Base-by-base conservation (phyloP, 1,284 basidiomycete species). In the Lignosus rhinocerotis region DNA sequence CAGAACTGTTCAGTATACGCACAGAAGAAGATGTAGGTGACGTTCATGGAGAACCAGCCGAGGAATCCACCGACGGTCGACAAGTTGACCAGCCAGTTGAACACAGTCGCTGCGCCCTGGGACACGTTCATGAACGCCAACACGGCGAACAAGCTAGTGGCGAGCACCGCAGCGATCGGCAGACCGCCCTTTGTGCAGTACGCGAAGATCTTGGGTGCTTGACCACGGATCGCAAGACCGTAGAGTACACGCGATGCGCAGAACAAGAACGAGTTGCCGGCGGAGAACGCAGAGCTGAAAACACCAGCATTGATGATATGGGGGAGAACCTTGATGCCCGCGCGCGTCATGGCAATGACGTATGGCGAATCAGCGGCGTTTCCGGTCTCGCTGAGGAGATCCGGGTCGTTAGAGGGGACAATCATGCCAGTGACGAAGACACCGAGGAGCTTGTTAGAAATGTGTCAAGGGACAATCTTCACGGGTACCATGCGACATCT, bases 281-380 rank as follows among this genome's bases (percentile, higher is more conserved):
- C 92, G 6, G 91, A 94, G 83, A 90, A 92, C 1, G 94, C 94
- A 1, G 92, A 92, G 30, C 87, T 91, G 55, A 96, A 75, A 32
- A 96, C 80, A 69, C 84, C 87, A 8, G 94, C 93, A 71, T 96
- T 96, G 75, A 95, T 93, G 65, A 94, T 76, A 85, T 87, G 38
- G 41, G 92, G 91, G 2, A 94, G 75, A 10, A 77, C 80, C 63
- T 84, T 84, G 74, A 94, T 94, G 34, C 90, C 87, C 1, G 92
- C 88, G 42, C 78, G 80, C 66, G 83, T 69, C 69, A 88, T 88
- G 5, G 90, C 92, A 64, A 94, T 91, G 57, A 94, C 92, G 73
- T 93, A 94, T 1, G 92, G 92, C 17, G 88, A 92, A 10, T 83
- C 83, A 10, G 85, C 83, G 46, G 92, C 92, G 41, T 81, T 87